Base-by-base conservation (phyloP, 441 rosid genomes). In the Kokia cookei region DNA sequence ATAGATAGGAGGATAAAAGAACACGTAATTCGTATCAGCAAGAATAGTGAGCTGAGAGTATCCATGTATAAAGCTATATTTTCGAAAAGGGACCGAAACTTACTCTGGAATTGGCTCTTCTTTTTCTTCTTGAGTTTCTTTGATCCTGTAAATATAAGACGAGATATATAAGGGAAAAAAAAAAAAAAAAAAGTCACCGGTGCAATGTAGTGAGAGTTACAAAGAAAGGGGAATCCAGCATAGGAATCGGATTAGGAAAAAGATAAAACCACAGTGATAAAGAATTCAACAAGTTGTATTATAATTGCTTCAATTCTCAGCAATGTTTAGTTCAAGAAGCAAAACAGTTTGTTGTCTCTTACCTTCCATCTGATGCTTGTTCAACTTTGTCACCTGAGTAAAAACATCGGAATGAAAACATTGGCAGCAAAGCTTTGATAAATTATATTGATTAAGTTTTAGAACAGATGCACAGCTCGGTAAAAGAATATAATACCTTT, bases 401-500 rank as follows among this genome's bases (percentile, higher is more conserved):
- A 65, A 75, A 64, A 40, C 47, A 76, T 32, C 68, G 51, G 8
- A 60, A 71, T n/a, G 54, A 51, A 62, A 71, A 59, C 57, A 55
- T 27, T 8, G 42, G 80, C 73, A 81, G 66, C 65, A 17, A 50
- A 54, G 42, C 65, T 42, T 43, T 8, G 43, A 45, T 47, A 27
- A 72, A 27, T 14, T 15, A 6, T 45, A 45, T 26, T 10, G n/a
- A 55, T 35, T 13, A 9, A 8, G 62, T 45, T 53, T 53, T 42
- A 5, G 27, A 22, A 9, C 5, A 8, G 14, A 59, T 54, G 12
- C 15, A 22, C 7, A 4, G 15, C 9, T 42, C 24, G 11, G 68
- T 51, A 68, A 72, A 77, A 72, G 58, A 75, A 60, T 40, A 57
- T 5, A 8, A 22, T 81, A 95, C 99, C 99, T 82, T 82, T 83